These are phyloP conservation scores for Prunus armeniaca DNA, from an alignment of 306 rosid genomes.

Conservation along the genomic window DNA sequence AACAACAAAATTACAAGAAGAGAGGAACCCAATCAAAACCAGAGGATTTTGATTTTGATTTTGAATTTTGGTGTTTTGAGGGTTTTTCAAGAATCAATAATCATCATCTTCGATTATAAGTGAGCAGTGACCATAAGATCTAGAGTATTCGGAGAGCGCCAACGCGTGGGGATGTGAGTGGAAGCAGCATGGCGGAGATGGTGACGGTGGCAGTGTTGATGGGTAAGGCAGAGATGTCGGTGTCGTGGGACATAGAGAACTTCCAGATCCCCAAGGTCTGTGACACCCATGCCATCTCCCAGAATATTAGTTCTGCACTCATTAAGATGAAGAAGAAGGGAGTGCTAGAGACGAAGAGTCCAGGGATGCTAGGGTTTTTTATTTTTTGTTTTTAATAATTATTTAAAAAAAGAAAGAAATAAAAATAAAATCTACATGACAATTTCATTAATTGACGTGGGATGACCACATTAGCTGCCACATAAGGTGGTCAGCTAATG, in stretches of 20 bases:
- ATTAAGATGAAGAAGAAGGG: constrained; percentile 22
- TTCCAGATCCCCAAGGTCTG: constrained; percentile 56
- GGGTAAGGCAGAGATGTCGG: constrained; percentile 58
- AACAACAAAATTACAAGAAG: neutral
- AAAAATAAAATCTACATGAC: too few species aligned
- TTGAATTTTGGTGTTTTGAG: neutral
- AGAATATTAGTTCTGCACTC: constrained; percentile 71
- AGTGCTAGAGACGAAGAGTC: too few species aligned
- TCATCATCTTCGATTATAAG: neutral
- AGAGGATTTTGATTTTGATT: neutral
- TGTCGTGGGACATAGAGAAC: constrained; percentile 89
- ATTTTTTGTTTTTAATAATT: too few species aligned
- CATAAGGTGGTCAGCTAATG: too few species aligned
- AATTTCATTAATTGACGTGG: too few species aligned
- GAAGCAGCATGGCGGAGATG: neutral
- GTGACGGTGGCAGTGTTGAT: neutral
- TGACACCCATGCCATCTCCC: constrained; percentile 57
- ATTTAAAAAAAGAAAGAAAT: too few species aligned
- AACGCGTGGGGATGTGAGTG: constrained; percentile 36
- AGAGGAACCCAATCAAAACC: neutral
- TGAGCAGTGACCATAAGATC: neutral
- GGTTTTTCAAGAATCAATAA: neutral
- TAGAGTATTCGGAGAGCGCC: neutral
- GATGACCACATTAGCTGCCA: too few species aligned
- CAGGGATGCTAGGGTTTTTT: too few species aligned